Conservation (phyloP, 2,329 filamentous ascomycete species). For the Verticillium klebahnii region DNA sequence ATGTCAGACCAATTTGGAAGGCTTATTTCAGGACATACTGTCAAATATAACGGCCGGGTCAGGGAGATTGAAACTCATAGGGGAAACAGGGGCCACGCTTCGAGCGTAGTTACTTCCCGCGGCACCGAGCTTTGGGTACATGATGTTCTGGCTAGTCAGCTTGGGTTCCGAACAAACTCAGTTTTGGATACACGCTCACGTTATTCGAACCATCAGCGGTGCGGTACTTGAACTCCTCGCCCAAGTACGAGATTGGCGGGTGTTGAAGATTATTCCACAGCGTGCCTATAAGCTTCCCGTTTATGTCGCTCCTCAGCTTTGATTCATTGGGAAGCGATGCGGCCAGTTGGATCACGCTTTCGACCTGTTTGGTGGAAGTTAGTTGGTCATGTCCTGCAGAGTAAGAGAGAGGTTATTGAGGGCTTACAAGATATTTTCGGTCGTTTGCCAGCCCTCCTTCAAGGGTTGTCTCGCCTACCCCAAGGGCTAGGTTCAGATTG, state of each 20-base stretch:
- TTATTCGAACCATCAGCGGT: constrained; percentile 16
- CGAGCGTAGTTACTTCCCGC: constrained; percentile 66
- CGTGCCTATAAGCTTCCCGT: constrained; percentile 37
- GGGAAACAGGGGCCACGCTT: constrained; percentile 53
- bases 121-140: constrained; percentile 58
- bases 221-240: constrained; percentile 34
- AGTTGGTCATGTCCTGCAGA: not conserved
- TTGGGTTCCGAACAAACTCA: constrained; percentile 17
- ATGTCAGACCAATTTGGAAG: not conserved
- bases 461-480: not conserved
- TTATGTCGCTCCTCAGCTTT: not conserved
- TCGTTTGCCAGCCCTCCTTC: not conserved
- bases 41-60: constrained; percentile 37
- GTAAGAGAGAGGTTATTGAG: not conserved
- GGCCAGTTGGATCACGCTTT: not conserved
- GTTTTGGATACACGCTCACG: not conserved
- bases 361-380: not conserved
- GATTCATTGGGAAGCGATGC: not conserved
- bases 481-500: not conserved
- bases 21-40: not conserved
- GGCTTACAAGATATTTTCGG: not conserved
- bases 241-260: constrained; percentile 42
- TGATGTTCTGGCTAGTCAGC: constrained; percentile 48
- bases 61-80: constrained; percentile 55
- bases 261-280: constrained; percentile 52